These are phyloP conservation scores for Waitea zeae DNA, from an alignment of 1,284 basidiomycete genomes.

Conservation along the genomic window DNA sequence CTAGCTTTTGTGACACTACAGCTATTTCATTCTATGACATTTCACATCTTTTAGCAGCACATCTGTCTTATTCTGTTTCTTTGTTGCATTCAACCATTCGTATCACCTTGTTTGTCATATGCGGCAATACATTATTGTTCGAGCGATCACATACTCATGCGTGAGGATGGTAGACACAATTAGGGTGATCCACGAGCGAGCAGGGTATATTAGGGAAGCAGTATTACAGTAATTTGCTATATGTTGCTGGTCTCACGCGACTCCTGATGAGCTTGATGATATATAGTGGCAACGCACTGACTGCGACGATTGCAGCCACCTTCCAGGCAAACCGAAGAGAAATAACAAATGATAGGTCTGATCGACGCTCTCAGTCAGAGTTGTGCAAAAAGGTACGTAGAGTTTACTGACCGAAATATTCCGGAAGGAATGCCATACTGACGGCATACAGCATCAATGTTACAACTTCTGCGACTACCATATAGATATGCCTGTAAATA, in stretches of 20 bases:
- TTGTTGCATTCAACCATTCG: too few relatives aligned
- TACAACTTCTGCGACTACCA: constrained; percentile 85
- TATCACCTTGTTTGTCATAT: constrained; percentile 2
- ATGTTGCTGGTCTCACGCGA: constrained; percentile 83
- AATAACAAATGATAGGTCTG: constrained; percentile 87
- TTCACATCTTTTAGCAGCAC: too few relatives aligned
- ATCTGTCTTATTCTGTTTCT: too few relatives aligned
- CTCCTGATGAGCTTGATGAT: constrained; percentile 80
- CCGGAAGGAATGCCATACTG: constrained; percentile 88
- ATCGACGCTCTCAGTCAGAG: constrained; percentile 1
- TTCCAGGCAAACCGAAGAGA: constrained; percentile 89
- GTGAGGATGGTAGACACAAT: too few relatives aligned
- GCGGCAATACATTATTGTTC: constrained; percentile 5
- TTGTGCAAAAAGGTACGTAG: neutral
- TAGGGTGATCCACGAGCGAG: too few relatives aligned
- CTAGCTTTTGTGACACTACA: too few relatives aligned
- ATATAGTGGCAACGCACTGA: constrained; percentile 85
- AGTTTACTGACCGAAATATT: constrained; percentile 79
- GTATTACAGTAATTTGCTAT: constrained; percentile 71
- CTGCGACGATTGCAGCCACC: constrained; percentile 84
- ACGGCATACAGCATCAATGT: constrained; percentile 83
- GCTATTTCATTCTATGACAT: too few relatives aligned
- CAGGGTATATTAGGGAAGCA: too few relatives aligned
- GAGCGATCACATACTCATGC: too few relatives aligned
- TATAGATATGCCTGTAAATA: constrained; percentile 73